Evolutionary conservation across 805 yeast genomes (phyloP).

Genomic region (Saccharomyces cerevisiae): DNA sequence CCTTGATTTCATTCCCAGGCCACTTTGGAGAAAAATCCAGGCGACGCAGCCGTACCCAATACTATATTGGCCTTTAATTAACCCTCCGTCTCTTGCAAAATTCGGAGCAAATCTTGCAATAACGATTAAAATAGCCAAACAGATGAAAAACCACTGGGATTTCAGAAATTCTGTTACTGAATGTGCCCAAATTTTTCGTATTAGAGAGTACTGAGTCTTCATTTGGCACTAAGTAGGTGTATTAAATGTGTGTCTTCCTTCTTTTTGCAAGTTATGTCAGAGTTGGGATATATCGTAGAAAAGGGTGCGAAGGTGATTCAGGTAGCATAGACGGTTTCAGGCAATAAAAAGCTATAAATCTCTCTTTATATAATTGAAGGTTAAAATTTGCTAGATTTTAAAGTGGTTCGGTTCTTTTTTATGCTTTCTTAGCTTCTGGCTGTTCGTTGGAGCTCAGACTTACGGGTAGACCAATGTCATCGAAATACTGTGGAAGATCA

Average conservation of each 20-base stretch:
- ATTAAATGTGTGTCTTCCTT: not conserved
- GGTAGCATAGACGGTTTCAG: not conserved
- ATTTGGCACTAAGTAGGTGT: not conserved
- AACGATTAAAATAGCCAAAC: conserved; percentile 63
- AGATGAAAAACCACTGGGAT: conserved; percentile 68
- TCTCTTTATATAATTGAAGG: not conserved
- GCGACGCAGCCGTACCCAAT: conserved; percentile 86
- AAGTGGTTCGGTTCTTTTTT: not conserved
- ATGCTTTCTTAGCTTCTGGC: not conserved
- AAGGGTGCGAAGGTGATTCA: not conserved
- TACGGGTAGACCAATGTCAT: not conserved
- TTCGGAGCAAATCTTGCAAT: conserved; percentile 72
- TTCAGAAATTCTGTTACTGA: conserved; percentile 15
- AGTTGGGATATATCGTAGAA: not conserved
- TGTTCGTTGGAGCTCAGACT: not conserved
- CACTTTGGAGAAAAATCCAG: conserved; percentile 71
- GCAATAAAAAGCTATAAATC: not conserved
- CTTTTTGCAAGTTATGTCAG: not conserved
- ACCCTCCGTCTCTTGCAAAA: conserved; percentile 78
- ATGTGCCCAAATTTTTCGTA: conserved; percentile 14
- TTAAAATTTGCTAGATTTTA: not conserved
- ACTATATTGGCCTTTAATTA: conserved; percentile 62
- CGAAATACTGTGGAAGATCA: not conserved
- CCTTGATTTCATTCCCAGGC: conserved; percentile 64
- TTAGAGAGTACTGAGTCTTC: not conserved